phyloP scores from a whole-genome alignment of 2,329 filamentous ascomycete species.

The Penicillium digitatum region DNA sequence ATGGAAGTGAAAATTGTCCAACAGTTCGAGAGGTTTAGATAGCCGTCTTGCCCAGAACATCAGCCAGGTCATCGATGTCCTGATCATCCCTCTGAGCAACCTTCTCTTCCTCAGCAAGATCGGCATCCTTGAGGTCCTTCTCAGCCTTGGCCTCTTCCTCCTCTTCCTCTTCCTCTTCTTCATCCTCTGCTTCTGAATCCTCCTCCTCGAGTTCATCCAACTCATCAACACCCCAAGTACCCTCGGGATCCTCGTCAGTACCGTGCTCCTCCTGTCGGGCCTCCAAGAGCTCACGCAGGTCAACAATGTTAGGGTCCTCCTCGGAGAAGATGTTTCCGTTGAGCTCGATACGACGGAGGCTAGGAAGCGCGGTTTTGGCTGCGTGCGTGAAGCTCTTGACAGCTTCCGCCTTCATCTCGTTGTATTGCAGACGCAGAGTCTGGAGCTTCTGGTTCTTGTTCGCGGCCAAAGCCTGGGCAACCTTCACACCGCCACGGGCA shows the following conservation, averaged over 20 bases:
- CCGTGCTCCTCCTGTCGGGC: conserved; percentile 68
- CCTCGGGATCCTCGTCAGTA: conserved; percentile 64
- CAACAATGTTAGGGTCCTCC: conserved; percentile 69
- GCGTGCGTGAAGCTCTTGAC: conserved; percentile 68
- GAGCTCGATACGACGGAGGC: conserved; percentile 79
- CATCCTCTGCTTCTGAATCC: conserved; percentile 64
- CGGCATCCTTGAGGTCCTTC: conserved; percentile 65
- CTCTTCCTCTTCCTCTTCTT: conserved; percentile 66
- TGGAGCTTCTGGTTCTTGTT: conserved; percentile 77
- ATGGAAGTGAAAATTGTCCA: conserved; percentile 1
- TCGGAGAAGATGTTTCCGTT: conserved; percentile 95
- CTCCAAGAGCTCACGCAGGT: conserved; percentile 67
- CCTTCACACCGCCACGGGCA: conserved; percentile 67
- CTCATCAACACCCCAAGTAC: conserved; percentile 79
- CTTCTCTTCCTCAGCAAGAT: conserved; percentile 56
- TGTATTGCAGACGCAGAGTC: conserved; percentile 81
- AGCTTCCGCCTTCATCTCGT: conserved; percentile 79
- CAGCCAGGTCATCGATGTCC: conserved; percentile 75
- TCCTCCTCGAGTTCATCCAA: conserved; percentile 79
- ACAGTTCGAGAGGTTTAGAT: conserved; percentile 22
- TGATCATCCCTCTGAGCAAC: conserved; percentile 70
- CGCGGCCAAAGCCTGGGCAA: conserved; percentile 68
- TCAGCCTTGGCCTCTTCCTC: conserved; percentile 54
- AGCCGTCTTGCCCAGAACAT: conserved; percentile 67
- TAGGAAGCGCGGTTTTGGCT: conserved; percentile 64